These are phyloP conservation scores for Senecio squalidus DNA, from an alignment of 140 eudicot genomes.

Conservation along the genomic window DNA sequence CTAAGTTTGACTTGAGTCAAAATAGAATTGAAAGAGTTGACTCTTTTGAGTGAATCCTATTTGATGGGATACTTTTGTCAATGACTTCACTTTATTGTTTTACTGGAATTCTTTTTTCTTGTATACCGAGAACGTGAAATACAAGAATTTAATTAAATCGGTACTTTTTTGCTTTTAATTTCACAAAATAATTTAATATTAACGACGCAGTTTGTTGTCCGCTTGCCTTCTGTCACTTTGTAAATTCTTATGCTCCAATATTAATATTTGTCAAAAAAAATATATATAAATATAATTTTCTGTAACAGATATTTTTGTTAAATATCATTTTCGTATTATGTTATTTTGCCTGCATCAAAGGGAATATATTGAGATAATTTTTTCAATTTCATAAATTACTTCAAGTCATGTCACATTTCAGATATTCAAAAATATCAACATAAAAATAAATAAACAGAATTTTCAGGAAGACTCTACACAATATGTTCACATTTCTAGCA, in stretches of 20 bases:
- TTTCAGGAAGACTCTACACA: slow-evolving; percentile 8
- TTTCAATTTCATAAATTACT: neutral
- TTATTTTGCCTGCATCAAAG: slow-evolving; percentile 18
- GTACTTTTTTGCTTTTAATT: no score
- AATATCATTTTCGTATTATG: slow-evolving; percentile 16
- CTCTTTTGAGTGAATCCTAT: slow-evolving; percentile 21
- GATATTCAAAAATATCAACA: neutral
- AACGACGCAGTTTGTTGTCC: no score
- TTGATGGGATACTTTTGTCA: slow-evolving; percentile 5
- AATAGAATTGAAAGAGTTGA: slow-evolving; percentile 18
- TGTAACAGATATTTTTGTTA: neutral
- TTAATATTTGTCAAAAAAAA: neutral
- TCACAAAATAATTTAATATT: neutral
- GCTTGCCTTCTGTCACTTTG: no score
- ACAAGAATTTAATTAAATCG: slow-evolving; percentile 10
- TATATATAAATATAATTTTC: slow-evolving; percentile 5
- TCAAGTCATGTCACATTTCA: slow-evolving; percentile 17
- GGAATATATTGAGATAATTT: slow-evolving; percentile 13
- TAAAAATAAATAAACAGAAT: neutral
- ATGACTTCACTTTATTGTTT: slow-evolving; percentile 8
- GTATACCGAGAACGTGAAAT: slow-evolving; percentile 16
- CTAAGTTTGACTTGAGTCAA: no score
- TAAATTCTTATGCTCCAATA: no score
- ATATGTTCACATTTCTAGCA: neutral
- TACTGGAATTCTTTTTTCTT: slow-evolving; percentile 5